phyloP scores from a whole-genome alignment of 2,329 filamentous ascomycete species.

The Trichoderma hamatum region DNA sequence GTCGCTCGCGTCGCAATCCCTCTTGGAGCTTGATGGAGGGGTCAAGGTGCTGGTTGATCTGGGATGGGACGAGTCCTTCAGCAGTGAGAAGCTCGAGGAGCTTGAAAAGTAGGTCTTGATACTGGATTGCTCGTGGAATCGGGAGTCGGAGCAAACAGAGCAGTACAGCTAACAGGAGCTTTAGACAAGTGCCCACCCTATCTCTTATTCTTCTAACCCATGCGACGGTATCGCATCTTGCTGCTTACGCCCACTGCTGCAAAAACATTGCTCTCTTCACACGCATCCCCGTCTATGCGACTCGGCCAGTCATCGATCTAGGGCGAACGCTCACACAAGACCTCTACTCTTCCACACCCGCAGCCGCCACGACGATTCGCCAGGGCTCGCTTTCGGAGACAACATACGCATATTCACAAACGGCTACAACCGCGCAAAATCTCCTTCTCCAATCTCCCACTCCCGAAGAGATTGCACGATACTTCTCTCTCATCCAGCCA shows the following conservation, averaged over 20 bases:
- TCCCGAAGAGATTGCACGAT: conserved; percentile 84
- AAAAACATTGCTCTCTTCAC: conserved; percentile 92
- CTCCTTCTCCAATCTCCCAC: conserved; percentile 72
- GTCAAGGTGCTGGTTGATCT: conserved; percentile 94
- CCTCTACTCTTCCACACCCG: conserved; percentile 84
- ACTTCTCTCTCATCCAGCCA: conserved; percentile 87
- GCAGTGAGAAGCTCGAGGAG: conserved; percentile 77
- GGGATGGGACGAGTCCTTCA: conserved; percentile 93
- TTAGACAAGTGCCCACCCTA: conserved; percentile 83
- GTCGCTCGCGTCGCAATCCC: conserved; percentile 87
- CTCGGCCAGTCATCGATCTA: conserved; percentile 87
- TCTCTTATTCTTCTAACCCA: conserved; percentile 95
- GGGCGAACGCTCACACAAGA: conserved; percentile 90
- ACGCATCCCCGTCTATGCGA: conserved; percentile 92
- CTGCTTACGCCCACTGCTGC: conserved; percentile 94
- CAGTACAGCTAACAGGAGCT: conserved; percentile 31
- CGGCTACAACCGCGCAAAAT: conserved; percentile 53
- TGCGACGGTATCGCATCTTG: conserved; percentile 86
- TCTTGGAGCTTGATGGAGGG: conserved; percentile 93
- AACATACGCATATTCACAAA: conserved; percentile 56
- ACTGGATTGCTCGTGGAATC: neutral
- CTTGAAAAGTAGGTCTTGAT: conserved; percentile 75
- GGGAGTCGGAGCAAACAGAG: neutral
- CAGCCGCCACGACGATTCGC: conserved; percentile 84
- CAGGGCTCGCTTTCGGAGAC: conserved; percentile 70